These are phyloP conservation scores for Ascochyta lentis DNA, from an alignment of 2,329 filamentous ascomycete species.

Conservation along the genomic window DNA sequence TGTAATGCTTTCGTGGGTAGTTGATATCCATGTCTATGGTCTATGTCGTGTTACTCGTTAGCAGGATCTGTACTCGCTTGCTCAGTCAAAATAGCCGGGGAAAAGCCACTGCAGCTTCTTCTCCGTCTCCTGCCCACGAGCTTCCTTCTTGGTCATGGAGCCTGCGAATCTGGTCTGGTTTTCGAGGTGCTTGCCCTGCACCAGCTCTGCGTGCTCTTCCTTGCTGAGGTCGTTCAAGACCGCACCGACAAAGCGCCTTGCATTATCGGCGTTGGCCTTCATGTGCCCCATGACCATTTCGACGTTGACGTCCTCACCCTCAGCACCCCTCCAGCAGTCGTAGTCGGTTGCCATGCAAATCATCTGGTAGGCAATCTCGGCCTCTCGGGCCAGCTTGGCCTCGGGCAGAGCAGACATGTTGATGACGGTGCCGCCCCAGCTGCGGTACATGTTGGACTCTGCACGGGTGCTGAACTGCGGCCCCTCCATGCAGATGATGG, in stretches of 20 bases:
- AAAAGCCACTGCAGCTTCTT: constrained; percentile 87
- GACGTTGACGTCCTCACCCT: constrained; percentile 80
- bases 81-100: constrained; percentile 72
- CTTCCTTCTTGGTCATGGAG: constrained; percentile 80
- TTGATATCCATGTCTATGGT: constrained; percentile 10
- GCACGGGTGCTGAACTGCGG: constrained; percentile 96
- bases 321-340: constrained; percentile 91
- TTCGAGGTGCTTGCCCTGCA: constrained; percentile 81
- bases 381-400: constrained; percentile 93
- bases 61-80: neutral
- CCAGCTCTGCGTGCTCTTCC: constrained; percentile 75
- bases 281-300: constrained; percentile 98
- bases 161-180: constrained; percentile 79
- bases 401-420: constrained; percentile 98
- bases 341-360: constrained; percentile 99
- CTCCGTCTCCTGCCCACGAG: constrained; percentile 74
- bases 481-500: constrained; percentile 97
- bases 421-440: constrained; percentile 92
- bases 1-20: constrained; percentile 12
- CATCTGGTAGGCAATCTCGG: constrained; percentile 96
- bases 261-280: constrained; percentile 90
- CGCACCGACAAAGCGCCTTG: constrained; percentile 80
- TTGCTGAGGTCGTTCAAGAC: constrained; percentile 86
- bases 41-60: constrained; percentile 16
- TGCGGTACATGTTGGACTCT: constrained; percentile 92